Base-by-base conservation (phyloP, 768 basidiomycete species). In the Porphyrellus cyaneotinctus region DNA sequence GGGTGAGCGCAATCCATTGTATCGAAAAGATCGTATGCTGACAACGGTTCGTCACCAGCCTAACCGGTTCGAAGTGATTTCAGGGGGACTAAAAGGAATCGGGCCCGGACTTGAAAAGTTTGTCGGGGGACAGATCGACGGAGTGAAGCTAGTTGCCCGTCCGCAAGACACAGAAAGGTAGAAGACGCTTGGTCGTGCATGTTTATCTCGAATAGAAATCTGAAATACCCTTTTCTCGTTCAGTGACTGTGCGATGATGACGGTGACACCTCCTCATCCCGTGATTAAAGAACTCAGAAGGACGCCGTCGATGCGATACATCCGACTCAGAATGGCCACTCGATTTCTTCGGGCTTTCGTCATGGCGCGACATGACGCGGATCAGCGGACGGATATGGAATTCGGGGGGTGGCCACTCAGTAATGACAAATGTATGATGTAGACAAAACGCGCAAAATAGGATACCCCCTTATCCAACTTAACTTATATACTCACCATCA, bases 91-190 rank as follows among this genome's bases (percentile, higher is more conserved):
- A 22, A 66, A 61, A 28, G 78, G 73, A 12, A 74, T 81, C 39
- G 59, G 62, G 31, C 63, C 63, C 13, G 81, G 74, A 10, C 59
- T 82, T 43, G 66, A 71, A 60, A 67, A 72, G 41, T 58, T 81
- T 59, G 64, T 72, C 53, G 64, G 67, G 4, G 70, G 71, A 30
- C 61, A 72, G 54, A 71, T 79, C 17, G 77, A 75, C 42, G 76
- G 75, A 4, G 60, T 70, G 23, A 80, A 79, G 60, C 59, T 80
- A 33, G 68, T 79, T 46, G 69, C 64, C 50, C 69, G 59, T 43
- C 78, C 78, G 9, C 71, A 74, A 59, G 77, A 78, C 44, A 77
- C 73, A 10, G 66, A 70, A 68, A 66, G 66, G 66, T 67, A 67
- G 66, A 61, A 58, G 22, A 43, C 37, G 42, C 59, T 55, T 62